A percentile compares a stretch with the other conserved stretches of the same genome.
These are phyloP conservation scores for Diaporthe ampelina DNA, from an alignment of 2,329 filamentous ascomycete species.

Conservation along the genomic window DNA sequence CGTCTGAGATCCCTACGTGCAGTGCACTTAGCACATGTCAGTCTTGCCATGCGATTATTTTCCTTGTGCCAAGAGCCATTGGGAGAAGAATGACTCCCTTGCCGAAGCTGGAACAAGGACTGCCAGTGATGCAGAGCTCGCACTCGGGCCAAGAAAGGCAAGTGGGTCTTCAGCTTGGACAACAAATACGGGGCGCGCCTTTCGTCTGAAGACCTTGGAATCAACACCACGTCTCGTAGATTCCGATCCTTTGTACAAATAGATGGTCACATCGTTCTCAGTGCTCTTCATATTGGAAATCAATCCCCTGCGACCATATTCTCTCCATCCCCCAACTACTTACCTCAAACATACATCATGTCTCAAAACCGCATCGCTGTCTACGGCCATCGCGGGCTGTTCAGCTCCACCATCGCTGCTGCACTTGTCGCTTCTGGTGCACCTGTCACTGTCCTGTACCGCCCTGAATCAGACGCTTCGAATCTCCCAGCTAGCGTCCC, in stretches of 20 bases:
- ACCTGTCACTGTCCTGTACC: neutral
- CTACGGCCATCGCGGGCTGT: neutral
- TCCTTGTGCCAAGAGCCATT: no score
- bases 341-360: neutral
- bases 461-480: neutral
- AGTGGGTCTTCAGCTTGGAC: neutral
- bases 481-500: neutral
- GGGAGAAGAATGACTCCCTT: no score
- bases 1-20: no score
- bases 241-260: no score
- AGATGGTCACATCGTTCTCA: no score
- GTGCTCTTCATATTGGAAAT: neutral
- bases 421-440: neutral
- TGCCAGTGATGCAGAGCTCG: neutral
- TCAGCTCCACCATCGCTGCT: neutral
- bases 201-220: no score
- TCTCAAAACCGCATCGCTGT: neutral
- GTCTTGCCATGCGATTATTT: no score
- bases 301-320: neutral
- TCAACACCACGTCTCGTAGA: no score
- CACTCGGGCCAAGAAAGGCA: neutral
- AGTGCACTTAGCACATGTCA: no score
- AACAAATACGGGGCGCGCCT: no score
- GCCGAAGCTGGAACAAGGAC: no score
- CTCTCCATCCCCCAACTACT: neutral